Conservation (phyloP, 192 early-diverging fungal species). For the Tieghemiomyces parasiticus region DNA sequence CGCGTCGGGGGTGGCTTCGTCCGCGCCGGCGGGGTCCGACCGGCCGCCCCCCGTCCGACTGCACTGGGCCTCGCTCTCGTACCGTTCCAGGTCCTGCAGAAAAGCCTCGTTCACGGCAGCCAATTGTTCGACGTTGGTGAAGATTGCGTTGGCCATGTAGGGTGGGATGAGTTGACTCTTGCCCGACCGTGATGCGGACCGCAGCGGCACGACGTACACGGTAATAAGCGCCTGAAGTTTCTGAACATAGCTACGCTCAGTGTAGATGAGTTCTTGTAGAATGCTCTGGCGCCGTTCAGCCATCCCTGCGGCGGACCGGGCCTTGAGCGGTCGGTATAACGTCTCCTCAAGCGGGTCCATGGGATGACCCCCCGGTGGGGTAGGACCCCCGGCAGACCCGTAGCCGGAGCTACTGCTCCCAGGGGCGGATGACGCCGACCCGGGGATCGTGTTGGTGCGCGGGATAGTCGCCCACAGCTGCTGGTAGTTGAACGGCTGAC, state of each 20-base stretch:
- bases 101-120: conserved; percentile 34
- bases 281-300: conserved; percentile 29
- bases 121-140: conserved; percentile 44
- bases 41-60: background rate
- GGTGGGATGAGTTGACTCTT: conserved; percentile 28
- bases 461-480: conserved; percentile 4
- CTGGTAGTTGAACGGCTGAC: conserved; percentile 4
- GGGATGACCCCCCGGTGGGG: background rate
- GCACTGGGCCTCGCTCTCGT: conserved; percentile 17
- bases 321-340: conserved; percentile 1
- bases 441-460: conserved; percentile 2
- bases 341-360: background rate
- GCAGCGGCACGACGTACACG: conserved; percentile 36
- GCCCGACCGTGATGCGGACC: conserved; percentile 24
- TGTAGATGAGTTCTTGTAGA: conserved; percentile 41
- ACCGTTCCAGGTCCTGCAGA: conserved; percentile 28
- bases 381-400: too few species aligned
- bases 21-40: background rate
- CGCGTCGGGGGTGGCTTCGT: background rate
- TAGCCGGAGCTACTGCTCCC: too few species aligned
- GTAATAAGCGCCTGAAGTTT: conserved; percentile 34
- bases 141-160: conserved; percentile 40
- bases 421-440: background rate
- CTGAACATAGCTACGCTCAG: conserved; percentile 45
- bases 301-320: conserved; percentile 1